phyloP scores from a whole-genome alignment of 1,284 basidiomycete genomes.

The Irpex sp. region DNA sequence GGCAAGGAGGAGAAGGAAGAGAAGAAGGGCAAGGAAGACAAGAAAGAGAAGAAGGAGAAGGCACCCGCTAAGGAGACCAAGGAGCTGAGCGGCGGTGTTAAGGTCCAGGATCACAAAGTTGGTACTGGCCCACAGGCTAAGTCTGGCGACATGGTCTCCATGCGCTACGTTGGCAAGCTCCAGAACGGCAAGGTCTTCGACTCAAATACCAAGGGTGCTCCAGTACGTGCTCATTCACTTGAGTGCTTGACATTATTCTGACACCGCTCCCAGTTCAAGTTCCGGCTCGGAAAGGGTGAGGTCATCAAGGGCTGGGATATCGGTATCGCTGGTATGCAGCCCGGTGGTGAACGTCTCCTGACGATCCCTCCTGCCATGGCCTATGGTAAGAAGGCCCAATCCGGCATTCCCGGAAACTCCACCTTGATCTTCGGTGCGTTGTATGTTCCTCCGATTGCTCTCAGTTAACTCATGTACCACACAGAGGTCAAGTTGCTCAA shows the following conservation, averaged over 20 bases:
- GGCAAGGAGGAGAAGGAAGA: conserved; percentile 8
- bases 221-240: conserved; percentile 48
- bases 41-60: conserved; percentile 21
- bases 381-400: conserved; percentile 59
- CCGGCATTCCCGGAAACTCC: conserved; percentile 62
- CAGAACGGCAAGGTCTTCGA: conserved; percentile 87
- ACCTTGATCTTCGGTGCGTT: conserved; percentile 70
- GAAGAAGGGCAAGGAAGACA: conserved; percentile 6
- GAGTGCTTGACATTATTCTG: conserved; percentile 7
- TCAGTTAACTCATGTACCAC: conserved; percentile 14
- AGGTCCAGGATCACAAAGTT: conserved; percentile 74
- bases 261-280: conserved; percentile 58
- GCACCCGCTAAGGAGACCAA: conserved; percentile 28
- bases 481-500: conserved; percentile 72
- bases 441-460: neutral
- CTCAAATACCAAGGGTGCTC: conserved; percentile 84
- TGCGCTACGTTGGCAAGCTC: conserved; percentile 92
- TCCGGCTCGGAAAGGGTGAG: conserved; percentile 83
- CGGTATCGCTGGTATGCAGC: conserved; percentile 89
- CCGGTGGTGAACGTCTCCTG: conserved; percentile 86
- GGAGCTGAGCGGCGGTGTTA: conserved; percentile 69
- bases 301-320: conserved; percentile 75
- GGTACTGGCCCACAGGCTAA: conserved; percentile 86
- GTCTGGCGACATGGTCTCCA: conserved; percentile 78
- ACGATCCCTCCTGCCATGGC: conserved; percentile 71